These are phyloP conservation scores for Termitomyces sp. DNA, from an alignment of 768 basidiomycete genomes.

Conservation along the genomic window DNA sequence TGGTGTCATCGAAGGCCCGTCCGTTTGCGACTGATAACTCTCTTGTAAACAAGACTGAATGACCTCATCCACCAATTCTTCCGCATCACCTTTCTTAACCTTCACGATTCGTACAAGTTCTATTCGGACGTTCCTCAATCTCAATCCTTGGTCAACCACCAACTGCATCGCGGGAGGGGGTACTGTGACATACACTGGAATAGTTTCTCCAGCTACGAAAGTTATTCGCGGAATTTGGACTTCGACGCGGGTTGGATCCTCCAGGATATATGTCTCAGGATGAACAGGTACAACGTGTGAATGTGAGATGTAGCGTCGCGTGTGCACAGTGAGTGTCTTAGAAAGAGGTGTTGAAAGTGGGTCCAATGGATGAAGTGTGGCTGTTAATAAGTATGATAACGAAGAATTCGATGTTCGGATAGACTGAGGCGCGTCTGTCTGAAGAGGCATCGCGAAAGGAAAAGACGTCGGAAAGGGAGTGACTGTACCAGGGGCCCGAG, in stretches of 20 bases:
- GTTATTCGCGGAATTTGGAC: constrained; percentile 70
- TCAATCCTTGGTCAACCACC: constrained; percentile 65
- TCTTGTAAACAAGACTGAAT: constrained; percentile 17
- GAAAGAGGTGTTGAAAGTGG: constrained; percentile 35
- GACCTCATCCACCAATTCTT: constrained; percentile 31
- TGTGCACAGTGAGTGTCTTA: constrained; percentile 65
- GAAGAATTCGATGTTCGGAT: constrained; percentile 74
- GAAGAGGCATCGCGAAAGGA: constrained; percentile 81
- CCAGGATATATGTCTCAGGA: constrained; percentile 56
- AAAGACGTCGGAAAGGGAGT: constrained; percentile 55
- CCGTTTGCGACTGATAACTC: constrained; percentile 15
- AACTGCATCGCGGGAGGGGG: constrained; percentile 70
- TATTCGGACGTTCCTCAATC: constrained; percentile 76
- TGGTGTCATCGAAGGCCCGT: constrained; percentile 29
- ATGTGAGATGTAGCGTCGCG: constrained; percentile 72
- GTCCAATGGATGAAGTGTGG: constrained; percentile 55
- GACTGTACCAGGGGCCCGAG: constrained; percentile 33
- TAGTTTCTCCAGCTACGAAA: constrained; percentile 68
- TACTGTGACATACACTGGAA: constrained; percentile 78
- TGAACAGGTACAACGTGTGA: constrained; percentile 49
- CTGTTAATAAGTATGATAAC: constrained; percentile 67
- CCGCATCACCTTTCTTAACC: constrained; percentile 44
- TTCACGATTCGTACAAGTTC: constrained; percentile 72
- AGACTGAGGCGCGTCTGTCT: constrained; percentile 79
- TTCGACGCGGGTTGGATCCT: constrained; percentile 64